Evolutionary conservation across 371 early-diverging fungal species (phyloP), one percentile per base, ranked within the genome.

Genomic region (Choanephora cucurbitarum): DNA sequence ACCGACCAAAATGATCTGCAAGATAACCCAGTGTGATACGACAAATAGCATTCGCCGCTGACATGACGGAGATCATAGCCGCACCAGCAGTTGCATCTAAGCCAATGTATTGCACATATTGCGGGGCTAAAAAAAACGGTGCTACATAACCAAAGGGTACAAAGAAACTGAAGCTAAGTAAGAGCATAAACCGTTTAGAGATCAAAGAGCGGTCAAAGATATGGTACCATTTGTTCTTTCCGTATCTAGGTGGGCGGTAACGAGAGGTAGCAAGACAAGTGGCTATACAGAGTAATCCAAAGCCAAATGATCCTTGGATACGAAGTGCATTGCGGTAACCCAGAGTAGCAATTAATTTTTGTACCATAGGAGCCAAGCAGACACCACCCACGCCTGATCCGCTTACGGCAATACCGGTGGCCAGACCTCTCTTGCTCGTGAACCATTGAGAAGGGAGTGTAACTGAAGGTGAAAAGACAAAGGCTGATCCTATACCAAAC

Each of bases 381-480:
- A 90, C 73, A 4, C 91, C 91, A 18, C 93, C 93, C 15, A 89
- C 55, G 4, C 93, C 92, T n/a, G 83, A 79, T 13, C 92, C 92
- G 14, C 87, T 75, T 1, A 89, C 83, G 3, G 82, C 85, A 42
- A 92, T 72, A 2, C 94, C 94, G 1, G 87, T 88, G 1, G 92
- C 92, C 54, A 91, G 64, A 0, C 90, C 91, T 28, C 90, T 78
- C 11, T 69, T 69, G 34, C 69, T 75, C 11, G 79, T 72, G 62
- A 93, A 94, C 89, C 89, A 92, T 63, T 90, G 87, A 0, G 86
- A 65, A 9, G 87, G 84, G 10, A 89, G 64, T 0, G 84, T 78
- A 13, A 91, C 60, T 7, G 86, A 80, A 2, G 89, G 79, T 22
- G 84, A 79, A 63, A 83, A 89, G 5, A 75, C 67, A 54, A 90